Percentiles rank a stretch among this genome's conserved stretches.
These are phyloP conservation scores for Pythium sp. DNA, from an alignment of 352 stramenopile genomes.

Conservation along the genomic window DNA sequence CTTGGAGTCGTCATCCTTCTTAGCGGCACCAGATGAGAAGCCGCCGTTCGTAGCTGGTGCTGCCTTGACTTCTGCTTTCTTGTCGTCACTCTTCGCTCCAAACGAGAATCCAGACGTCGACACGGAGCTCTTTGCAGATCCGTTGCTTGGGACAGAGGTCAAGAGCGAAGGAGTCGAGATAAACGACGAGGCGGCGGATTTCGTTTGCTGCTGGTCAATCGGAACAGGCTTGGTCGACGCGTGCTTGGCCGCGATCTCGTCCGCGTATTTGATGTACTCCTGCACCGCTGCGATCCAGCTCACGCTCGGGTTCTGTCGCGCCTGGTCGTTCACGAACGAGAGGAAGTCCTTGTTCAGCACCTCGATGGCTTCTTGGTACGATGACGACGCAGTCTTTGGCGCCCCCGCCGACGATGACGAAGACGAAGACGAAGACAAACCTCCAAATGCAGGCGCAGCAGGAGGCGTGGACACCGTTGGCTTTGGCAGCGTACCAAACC, in stretches of 20 bases:
- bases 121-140: constrained; percentile 10
- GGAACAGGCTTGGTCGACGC: constrained; percentile 58
- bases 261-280: constrained; percentile 76
- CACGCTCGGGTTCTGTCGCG: constrained; percentile 58
- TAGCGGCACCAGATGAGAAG: constrained; percentile 35
- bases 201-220: constrained; percentile 26
- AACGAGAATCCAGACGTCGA: constrained; percentile 20
- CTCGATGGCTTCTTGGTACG: constrained; percentile 78
- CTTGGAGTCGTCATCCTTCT: constrained; percentile 23
- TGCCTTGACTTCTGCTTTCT: constrained; percentile 12
- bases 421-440: not conserved
- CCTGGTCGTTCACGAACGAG: constrained; percentile 63
- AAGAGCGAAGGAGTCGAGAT: constrained; percentile 5
- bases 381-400: constrained; percentile 14
- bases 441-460: not conserved
- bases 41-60: constrained; percentile 14
- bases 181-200: constrained; percentile 12
- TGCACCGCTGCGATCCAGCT: constrained; percentile 66
- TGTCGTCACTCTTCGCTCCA: constrained; percentile 10
- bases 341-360: constrained; percentile 82
- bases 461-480: not conserved
- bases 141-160: not conserved
- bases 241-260: constrained; percentile 57
- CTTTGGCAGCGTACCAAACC: constrained; percentile 9
- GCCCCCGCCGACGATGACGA: not conserved